Conservation (phyloP, 2,329 filamentous ascomycete species). For the Sphaerulina musiva region DNA sequence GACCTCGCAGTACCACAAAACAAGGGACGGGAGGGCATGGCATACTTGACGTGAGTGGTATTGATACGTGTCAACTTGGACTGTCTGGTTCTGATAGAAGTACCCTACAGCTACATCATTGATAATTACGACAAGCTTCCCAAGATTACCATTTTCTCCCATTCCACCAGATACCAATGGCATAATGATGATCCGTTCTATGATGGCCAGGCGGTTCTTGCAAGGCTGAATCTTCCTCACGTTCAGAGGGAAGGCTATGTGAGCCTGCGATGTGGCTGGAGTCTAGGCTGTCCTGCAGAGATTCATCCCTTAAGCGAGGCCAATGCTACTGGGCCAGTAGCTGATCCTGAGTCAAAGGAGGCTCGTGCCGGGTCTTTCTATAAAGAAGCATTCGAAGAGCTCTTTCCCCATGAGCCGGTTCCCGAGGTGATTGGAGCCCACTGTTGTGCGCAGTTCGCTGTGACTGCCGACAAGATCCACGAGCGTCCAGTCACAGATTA, state of each 20-base stretch:
- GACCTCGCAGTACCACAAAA: constrained; percentile 41
- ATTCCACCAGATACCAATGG: constrained; percentile 51
- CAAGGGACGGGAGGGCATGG: constrained; percentile 47
- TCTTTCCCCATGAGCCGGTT: constrained; percentile 40
- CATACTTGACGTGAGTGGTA: constrained; percentile 41
- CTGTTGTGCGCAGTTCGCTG: constrained; percentile 53
- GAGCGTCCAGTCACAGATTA: constrained; percentile 46
- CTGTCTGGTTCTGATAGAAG: neutral
- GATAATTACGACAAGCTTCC: constrained; percentile 54
- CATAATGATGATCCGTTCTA: constrained; percentile 50
- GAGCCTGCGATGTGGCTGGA: constrained; percentile 50
- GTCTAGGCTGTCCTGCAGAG: constrained; percentile 47
- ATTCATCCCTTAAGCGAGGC: constrained; percentile 42
- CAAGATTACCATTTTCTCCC: constrained; percentile 52
- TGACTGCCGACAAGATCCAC: constrained; percentile 43
- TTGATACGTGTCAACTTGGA: no score
- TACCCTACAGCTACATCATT: constrained; percentile 38
- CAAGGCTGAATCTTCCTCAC: constrained; percentile 44
- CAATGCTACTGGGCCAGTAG: constrained; percentile 24
- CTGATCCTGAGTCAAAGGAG: constrained; percentile 28
- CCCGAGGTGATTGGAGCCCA: constrained; percentile 45
- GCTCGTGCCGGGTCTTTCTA: constrained; percentile 45
- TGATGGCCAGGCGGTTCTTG: constrained; percentile 45
- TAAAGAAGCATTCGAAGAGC: constrained; percentile 43
- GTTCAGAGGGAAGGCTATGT: constrained; percentile 48